Evolutionary conservation across 1,284 basidiomycete species (phyloP), one percentile per base, ranked within the genome.

Genomic region (Pascua sp.): DNA sequence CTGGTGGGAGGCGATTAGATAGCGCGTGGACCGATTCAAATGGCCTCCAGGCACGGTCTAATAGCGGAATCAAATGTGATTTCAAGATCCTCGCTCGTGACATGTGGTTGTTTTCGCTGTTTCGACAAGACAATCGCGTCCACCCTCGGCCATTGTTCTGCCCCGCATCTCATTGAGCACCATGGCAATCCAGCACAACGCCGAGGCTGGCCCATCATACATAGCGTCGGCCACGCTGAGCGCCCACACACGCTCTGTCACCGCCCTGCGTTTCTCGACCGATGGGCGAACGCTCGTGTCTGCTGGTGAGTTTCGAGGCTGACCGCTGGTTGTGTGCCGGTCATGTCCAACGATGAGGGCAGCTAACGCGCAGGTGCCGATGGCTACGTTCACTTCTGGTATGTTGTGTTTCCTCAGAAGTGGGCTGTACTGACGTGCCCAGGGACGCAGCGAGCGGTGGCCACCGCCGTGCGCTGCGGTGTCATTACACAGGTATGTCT

Each of bases 181-280:
- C 32, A 58, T 54, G 57, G 57, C 51, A 4, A 58, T 51, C 36
- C 49, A 58, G 40, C 38, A 47, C 43, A 42, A 41, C 8, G 32
- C 56, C n/a, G 52, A 41, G 7, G 48, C 47, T 1, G 44, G 50
- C 10, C 51, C 51, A 12, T 56, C 59, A 12, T 77, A 72, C 58
- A 48, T 42, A 16, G 66, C 76, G 2, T 50, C 69, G 16, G 77
- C 76, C 56, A 78, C 78, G 0, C 66, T 82, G 0, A 53, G 57
- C 9, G 81, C 76, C 0, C 81, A 83, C 66, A 60, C 68, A 4
- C 71, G 77, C 32, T 63, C 71, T 4, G 68, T 81, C 17, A 79
- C 80, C 1, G 67, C 75, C 2, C 59, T 82, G 16, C 66, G 66
- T 16, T 82, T 82, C 68, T 78, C 78, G 1, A 74, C 75, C 0